These are phyloP conservation scores for Aspergillus ruber DNA, from an alignment of 2,329 filamentous ascomycete genomes.

Conservation along the genomic window DNA sequence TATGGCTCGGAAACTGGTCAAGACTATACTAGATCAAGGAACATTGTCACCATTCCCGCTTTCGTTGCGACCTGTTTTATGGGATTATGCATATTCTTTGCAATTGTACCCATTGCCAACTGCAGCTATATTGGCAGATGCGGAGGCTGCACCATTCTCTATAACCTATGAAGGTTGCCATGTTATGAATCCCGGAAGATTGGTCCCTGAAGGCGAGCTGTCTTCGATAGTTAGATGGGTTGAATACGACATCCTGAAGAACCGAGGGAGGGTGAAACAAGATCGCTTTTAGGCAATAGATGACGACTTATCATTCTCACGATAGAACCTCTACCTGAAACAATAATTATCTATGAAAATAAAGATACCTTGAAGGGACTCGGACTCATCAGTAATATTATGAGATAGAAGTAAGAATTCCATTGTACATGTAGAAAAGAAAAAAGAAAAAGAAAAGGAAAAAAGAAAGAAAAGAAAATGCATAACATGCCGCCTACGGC, in stretches of 20 bases:
- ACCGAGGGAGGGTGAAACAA: conserved; percentile 57
- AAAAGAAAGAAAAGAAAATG: not conserved
- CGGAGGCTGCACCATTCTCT: conserved; percentile 73
- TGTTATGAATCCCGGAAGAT: conserved; percentile 82
- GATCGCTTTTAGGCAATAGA: conserved; percentile 45
- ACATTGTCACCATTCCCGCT: conserved; percentile 81
- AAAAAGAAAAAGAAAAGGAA: no score
- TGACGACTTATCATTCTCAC: not conserved
- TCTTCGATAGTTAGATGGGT: conserved; percentile 68
- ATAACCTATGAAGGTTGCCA: conserved; percentile 93
- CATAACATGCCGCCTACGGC: not conserved
- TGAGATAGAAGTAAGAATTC: no score
- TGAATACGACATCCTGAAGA: conserved; percentile 69
- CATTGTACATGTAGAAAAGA: not conserved
- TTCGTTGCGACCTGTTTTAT: conserved; percentile 72
- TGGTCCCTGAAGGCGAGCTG: conserved; percentile 64
- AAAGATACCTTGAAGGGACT: not conserved
- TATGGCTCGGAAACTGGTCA: conserved; percentile 70
- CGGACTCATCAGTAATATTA: no score
- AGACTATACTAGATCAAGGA: conserved; percentile 86
- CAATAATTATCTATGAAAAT: not conserved
- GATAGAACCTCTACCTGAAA: not conserved
- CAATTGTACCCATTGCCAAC: conserved; percentile 86
- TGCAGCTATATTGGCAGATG: conserved; percentile 73
- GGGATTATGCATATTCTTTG: conserved; percentile 74